These are phyloP conservation scores for Poa annua DNA, from an alignment of 176 grass and related monocot genomes.

Conservation along the genomic window DNA sequence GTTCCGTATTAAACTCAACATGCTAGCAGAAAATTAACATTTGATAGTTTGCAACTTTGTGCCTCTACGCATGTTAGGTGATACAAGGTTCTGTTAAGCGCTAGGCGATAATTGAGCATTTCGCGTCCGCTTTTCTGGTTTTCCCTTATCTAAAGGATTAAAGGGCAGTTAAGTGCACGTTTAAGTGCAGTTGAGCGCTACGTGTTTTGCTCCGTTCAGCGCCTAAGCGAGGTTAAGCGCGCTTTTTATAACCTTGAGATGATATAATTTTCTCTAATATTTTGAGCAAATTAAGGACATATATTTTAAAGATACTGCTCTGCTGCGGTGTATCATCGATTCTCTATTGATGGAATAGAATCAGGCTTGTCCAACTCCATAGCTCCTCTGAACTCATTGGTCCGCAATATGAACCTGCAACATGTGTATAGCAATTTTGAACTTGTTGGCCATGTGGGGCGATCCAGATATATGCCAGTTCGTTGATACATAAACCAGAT, in stretches of 20 bases:
- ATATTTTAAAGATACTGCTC: conserved; percentile 16
- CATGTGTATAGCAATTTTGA: neutral
- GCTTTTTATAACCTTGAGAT: no score
- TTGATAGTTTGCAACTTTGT: conserved; percentile 6
- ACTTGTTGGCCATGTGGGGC: neutral
- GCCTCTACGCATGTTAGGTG: neutral
- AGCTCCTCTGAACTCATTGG: conserved; percentile 6
- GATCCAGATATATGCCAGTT: neutral
- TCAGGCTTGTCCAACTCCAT: neutral
- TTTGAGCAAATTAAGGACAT: conserved; percentile 20
- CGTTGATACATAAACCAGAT: neutral
- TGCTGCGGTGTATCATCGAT: neutral
- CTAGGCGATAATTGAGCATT: no score
- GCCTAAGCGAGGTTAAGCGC: no score
- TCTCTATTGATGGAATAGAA: conserved; percentile 10
- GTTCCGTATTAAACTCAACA: neutral
- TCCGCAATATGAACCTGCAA: neutral
- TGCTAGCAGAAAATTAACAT: neutral
- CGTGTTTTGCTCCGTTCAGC: no score
- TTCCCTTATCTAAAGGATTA: no score
- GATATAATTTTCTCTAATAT: conserved; percentile 5
- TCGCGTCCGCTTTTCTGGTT: no score
- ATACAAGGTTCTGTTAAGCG: no score
- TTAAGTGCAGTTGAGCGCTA: no score
- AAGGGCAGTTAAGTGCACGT: no score